Conservation (phyloP, 2,329 filamentous ascomycete genomes). For the Pseudogymnoascus sp. region DNA sequence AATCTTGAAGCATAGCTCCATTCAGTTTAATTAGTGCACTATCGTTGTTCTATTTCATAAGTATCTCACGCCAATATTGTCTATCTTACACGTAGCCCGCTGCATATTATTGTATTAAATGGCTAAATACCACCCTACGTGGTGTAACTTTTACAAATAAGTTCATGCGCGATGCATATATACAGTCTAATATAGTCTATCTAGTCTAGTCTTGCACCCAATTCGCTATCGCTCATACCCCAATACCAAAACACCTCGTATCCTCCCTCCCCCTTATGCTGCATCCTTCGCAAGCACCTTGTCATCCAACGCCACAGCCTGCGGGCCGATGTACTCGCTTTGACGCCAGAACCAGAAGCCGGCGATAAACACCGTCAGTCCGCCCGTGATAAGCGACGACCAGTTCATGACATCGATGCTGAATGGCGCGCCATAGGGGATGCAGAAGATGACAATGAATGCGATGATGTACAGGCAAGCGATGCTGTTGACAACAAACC, state of each 20-base stretch:
- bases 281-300: slow-evolving; percentile 11
- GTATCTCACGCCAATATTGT: neutral
- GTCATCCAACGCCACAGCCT: slow-evolving; percentile 15
- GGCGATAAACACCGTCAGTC: slow-evolving; percentile 32
- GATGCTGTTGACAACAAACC: slow-evolving; percentile 43
- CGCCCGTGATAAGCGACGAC: slow-evolving; percentile 37
- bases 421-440: slow-evolving; percentile 41
- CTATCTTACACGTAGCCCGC: neutral
- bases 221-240: neutral
- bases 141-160: neutral
- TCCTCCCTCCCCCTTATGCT: neutral
- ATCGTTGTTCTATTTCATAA: neutral
- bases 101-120: neutral
- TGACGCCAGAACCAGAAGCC: slow-evolving; percentile 34
- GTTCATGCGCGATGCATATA: neutral
- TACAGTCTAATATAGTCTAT: slow-evolving; percentile 1
- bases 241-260: no score
- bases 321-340: slow-evolving; percentile 25
- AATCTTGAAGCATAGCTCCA: neutral
- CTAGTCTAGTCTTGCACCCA: neutral
- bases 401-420: slow-evolving; percentile 46
- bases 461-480: slow-evolving; percentile 50
- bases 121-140: neutral
- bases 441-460: slow-evolving; percentile 58
- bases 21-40: neutral